phyloP scores from a whole-genome alignment of 139 green algal species.

The Micractinium sp. region DNA sequence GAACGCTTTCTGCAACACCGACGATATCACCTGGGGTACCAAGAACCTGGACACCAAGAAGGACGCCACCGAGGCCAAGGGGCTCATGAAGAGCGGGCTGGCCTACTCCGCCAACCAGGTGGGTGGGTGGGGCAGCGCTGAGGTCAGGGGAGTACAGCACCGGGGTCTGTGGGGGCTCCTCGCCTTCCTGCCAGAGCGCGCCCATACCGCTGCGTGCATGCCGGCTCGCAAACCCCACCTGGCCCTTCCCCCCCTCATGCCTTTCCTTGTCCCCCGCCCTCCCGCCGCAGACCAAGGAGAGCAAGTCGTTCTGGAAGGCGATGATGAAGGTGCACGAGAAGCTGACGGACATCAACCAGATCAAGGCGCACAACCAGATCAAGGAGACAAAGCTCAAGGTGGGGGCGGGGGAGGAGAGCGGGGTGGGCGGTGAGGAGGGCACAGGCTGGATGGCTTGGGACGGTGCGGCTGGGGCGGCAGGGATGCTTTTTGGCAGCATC shows the following conservation, averaged over 20 bases:
- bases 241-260: background rate
- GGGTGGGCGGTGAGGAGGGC: background rate
- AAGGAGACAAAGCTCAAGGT: constrained; percentile 46
- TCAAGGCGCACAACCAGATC: constrained; percentile 46
- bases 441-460: background rate
- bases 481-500: no score
- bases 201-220: background rate
- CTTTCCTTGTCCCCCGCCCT: background rate
- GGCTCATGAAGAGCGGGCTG: constrained; percentile 36
- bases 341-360: constrained; percentile 44
- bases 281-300: constrained; percentile 31
- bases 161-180: no score
- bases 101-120: constrained; percentile 35
- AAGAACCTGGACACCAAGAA: constrained; percentile 57
- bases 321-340: constrained; percentile 52
- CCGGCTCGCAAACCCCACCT: background rate
- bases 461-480: background rate
- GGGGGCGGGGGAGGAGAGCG: background rate
- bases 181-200: background rate
- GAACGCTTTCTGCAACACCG: constrained; percentile 56
- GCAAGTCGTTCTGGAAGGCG: constrained; percentile 42
- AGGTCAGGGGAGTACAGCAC: no score
- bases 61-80: constrained; percentile 39
- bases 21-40: constrained; percentile 57
- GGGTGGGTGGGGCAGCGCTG: background rate